Conservation (phyloP, 163 green algal species). For the Chlamydomonas reinhardtii region DNA sequence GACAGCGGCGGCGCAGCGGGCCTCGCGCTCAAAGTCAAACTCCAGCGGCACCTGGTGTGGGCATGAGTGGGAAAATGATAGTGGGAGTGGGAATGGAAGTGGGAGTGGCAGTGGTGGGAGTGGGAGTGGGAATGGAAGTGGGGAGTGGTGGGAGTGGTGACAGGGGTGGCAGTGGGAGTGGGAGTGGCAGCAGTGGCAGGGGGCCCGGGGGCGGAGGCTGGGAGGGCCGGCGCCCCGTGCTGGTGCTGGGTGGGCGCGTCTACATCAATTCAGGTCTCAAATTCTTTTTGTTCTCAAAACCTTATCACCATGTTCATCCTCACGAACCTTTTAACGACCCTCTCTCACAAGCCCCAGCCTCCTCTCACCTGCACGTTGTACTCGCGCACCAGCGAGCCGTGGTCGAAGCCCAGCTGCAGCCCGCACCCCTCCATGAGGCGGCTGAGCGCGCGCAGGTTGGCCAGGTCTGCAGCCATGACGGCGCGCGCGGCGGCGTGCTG, state of each 20-base stretch:
- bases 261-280: no score
- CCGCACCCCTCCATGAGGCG: conserved; percentile 31
- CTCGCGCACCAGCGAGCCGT: conserved; percentile 59
- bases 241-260: no score
- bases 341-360: no score
- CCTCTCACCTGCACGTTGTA: conserved; percentile 58
- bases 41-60: conserved; percentile 60
- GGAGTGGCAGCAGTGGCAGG: no score
- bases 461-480: conserved; percentile 64
- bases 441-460: conserved; percentile 61
- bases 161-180: no score
- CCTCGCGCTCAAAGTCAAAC: conserved; percentile 67
- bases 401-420: conserved; percentile 68
- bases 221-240: no score
- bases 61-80: background rate
- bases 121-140: no score
- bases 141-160: no score
- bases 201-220: no score
- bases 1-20: conserved; percentile 9
- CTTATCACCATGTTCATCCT: no score
- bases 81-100: background rate
- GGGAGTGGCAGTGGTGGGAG: background rate
- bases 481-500: conserved; percentile 51
- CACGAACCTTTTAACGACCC: no score
- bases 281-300: no score